Evolutionary conservation across 768 basidiomycete genomes (phyloP).

Genomic region (Boletus eberwhitei): DNA sequence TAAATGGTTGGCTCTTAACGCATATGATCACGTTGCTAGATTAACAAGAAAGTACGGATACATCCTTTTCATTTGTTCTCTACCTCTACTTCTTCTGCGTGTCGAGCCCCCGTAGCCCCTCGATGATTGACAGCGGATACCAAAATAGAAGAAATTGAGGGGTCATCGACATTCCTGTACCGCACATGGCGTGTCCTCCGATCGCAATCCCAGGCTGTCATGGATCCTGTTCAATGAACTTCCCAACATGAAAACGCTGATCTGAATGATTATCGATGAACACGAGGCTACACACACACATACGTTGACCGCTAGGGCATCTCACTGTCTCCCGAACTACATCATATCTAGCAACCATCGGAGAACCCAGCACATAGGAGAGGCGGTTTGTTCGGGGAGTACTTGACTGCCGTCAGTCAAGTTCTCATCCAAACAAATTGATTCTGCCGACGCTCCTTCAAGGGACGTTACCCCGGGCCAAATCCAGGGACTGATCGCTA

Average conservation of each 20-base stretch:
- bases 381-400: constrained; percentile 4
- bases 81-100: background rate
- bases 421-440: background rate
- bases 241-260: background rate
- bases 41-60: background rate
- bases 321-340: background rate
- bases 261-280: constrained; percentile 2
- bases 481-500: background rate
- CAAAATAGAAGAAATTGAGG: background rate
- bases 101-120: background rate
- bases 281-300: background rate
- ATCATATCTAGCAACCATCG: background rate
- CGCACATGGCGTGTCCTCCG: background rate
- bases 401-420: constrained; percentile 1
- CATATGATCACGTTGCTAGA: background rate
- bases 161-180: background rate
- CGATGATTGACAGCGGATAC: background rate
- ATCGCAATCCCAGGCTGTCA: background rate
- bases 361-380: background rate
- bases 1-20: background rate
- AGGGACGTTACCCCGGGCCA: background rate
- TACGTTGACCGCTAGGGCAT: background rate
- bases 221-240: too few species aligned
- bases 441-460: background rate
- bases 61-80: background rate